A percentile compares a stretch with the other conserved stretches of the same genome.
phyloP scores from a whole-genome alignment of 306 rosid species.

The Vicia faba region DNA sequence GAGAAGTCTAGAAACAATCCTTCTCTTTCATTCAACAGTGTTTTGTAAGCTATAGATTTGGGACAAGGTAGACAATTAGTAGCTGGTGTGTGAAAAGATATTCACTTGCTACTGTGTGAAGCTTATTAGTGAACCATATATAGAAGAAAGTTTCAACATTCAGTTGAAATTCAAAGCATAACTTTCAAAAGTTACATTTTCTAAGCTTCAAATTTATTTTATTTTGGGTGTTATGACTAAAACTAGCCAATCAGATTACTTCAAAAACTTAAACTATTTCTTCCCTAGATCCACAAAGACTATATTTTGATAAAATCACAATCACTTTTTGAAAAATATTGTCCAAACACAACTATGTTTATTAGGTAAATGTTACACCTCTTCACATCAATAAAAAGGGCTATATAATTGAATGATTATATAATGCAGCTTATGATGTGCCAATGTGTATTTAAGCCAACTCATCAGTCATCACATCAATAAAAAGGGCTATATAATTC shows the following conservation, averaged over 20 bases:
- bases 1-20: conserved; percentile 43
- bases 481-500: neutral
- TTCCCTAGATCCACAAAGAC: neutral
- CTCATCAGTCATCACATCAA: neutral
- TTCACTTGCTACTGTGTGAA: conserved; percentile 30
- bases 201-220: neutral
- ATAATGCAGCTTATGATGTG: too few relatives aligned
- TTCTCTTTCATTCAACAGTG: conserved; percentile 28
- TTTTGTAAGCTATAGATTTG: neutral
- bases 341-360: neutral
- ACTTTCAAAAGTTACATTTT: neutral
- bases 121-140: conserved; percentile 21
- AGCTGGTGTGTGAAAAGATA: conserved; percentile 21
- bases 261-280: too few relatives aligned
- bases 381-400: neutral
- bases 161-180: conserved; percentile 6
- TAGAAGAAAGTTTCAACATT: conserved; percentile 4
- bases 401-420: conserved; percentile 4
- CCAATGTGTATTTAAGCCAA: too few relatives aligned
- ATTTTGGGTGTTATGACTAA: neutral
- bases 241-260: too few relatives aligned
- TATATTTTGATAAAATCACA: neutral
- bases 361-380: neutral
- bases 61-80: conserved; percentile 21
- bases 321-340: neutral